phyloP scores from a whole-genome alignment of 2,329 filamentous ascomycete genomes.

The Aspergillus pseudoterreus region DNA sequence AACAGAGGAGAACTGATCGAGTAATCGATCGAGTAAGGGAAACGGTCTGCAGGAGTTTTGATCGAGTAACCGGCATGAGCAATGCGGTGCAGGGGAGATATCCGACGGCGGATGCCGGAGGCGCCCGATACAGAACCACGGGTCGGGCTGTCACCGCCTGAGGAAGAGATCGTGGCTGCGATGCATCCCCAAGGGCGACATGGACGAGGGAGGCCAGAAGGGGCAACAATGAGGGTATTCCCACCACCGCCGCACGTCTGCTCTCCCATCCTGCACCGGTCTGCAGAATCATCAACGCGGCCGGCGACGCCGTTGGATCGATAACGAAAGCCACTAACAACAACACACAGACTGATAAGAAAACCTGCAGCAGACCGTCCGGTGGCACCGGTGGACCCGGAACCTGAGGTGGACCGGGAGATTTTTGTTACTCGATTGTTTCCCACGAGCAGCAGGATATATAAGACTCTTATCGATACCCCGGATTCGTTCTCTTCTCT shows the following conservation, averaged over 20 bases:
- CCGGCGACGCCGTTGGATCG: not conserved
- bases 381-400: conserved; percentile 9
- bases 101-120: conserved; percentile 24
- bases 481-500: conserved; percentile 3
- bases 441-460: not conserved
- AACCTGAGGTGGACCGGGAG: not conserved
- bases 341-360: not conserved
- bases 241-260: not conserved
- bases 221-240: conserved; percentile 23
- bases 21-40: conserved; percentile 16
- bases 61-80: conserved; percentile 23
- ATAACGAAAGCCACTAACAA: not conserved
- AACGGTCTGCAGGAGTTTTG: conserved; percentile 24
- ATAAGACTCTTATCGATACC: conserved; percentile 9
- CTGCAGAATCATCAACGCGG: not conserved
- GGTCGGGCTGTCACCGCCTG: conserved; percentile 5
- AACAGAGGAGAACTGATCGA: conserved; percentile 6
- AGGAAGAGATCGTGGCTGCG: no score
- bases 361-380: not conserved
- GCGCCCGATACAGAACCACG: conserved; percentile 22
- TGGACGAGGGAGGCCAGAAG: conserved; percentile 9
- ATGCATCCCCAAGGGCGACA: no score
- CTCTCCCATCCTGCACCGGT: not conserved
- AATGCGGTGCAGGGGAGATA: conserved; percentile 7
- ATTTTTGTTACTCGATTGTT: conserved; percentile 8